Conservation (phyloP, 106 monocot species). For the Allium cepa region DNA sequence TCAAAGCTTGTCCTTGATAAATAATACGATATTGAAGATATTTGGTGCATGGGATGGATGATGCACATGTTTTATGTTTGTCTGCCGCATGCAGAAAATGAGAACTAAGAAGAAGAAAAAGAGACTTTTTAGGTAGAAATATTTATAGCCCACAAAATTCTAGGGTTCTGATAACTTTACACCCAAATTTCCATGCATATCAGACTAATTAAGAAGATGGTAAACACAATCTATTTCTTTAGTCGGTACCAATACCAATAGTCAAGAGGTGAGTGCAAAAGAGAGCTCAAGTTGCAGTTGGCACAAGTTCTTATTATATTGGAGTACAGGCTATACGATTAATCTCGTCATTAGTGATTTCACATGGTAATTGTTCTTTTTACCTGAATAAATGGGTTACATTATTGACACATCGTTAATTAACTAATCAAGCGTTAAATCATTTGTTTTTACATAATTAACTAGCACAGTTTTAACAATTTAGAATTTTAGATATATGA, state of each 20-base stretch:
- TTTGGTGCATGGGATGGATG: slow-evolving; percentile 16
- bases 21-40: neutral
- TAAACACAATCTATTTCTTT: neutral
- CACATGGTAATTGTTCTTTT: too few relatives aligned
- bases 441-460: neutral
- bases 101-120: slow-evolving; percentile 2
- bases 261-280: slow-evolving; percentile 10
- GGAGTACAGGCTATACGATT: slow-evolving; percentile 3
- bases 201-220: too few relatives aligned
- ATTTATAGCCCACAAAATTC: slow-evolving; percentile 18
- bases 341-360: neutral
- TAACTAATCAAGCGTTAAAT: neutral
- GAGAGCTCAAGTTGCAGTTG: slow-evolving; percentile 4
- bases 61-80: slow-evolving; percentile 25
- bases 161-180: slow-evolving; percentile 6
- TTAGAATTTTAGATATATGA: too few relatives aligned
- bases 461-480: too few relatives aligned
- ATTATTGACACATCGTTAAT: too few relatives aligned
- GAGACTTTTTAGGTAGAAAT: slow-evolving; percentile 9
- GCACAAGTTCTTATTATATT: slow-evolving; percentile 5
- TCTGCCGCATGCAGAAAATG: slow-evolving; percentile 33
- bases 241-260: neutral
- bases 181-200: slow-evolving; percentile 6
- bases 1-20: slow-evolving; percentile 1
- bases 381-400: too few relatives aligned